Base-by-base conservation (phyloP, 805 yeast genomes). In the Barnettozyma californica region DNA sequence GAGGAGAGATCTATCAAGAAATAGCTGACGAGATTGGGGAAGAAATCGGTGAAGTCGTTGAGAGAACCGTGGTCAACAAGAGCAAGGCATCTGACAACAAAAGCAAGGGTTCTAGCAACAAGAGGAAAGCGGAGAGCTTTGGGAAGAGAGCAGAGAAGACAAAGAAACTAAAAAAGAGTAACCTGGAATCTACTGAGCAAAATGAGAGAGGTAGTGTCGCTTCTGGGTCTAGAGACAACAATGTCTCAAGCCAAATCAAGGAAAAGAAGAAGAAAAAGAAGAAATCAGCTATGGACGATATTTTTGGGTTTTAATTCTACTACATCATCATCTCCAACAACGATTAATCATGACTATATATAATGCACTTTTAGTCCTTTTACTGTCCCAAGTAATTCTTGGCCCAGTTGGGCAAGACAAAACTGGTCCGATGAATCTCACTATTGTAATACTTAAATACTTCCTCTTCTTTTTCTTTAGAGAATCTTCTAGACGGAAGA, bases 401-500 rank as follows among this genome's bases (percentile, higher is more conserved):
- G 0, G 94, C 95, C 89, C 92, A 87, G 37, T 80, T 80, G 25
- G 96, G 96, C 48, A 88, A 68, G 26, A 87, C 78, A 63, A 87
- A 88, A 41, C 92, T 76, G 4, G 91, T 81, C 50, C 70, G 66
- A 67, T 88, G 96, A 40, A 88, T 79, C 39, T 68, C 69, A 26
- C 74, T 61, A 59, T 77, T 84, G 69, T 88, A 88, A 66, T 88
- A 88, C 58, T 68, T 74, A 67, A 84, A 76, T 45, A 74, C 59
- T 47, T 67, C 59, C 20, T 65, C 64, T 61, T 85, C 90, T 39
- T 68, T 63, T 23, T 68, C 75, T 2, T 65, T 53, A 7, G 75
- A 55, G 46, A 75, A 60, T 23, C 54, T 59, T 56, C 91, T 77
- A 26, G 65, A 50, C 9, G 95, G 92, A 31, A 51, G 65, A 20